phyloP scores from a whole-genome alignment of 1,284 basidiomycete species.

The Apiotrichum siamense region DNA sequence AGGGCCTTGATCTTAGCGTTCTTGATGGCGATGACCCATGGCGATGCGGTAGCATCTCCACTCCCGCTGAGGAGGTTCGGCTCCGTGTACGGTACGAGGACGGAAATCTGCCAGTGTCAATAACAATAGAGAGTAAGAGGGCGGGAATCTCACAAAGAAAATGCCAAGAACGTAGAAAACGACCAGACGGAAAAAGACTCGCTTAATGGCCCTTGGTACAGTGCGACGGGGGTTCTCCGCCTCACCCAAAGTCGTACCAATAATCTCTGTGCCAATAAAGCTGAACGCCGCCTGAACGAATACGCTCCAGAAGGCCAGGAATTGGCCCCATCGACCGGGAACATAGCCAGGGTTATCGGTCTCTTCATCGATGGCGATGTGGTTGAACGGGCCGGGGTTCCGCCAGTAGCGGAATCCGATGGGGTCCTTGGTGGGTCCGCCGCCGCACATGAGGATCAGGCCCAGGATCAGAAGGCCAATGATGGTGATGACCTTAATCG shows the following conservation, averaged over 20 bases:
- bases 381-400: conserved; percentile 52
- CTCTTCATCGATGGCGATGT: conserved; percentile 16
- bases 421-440: conserved; percentile 53
- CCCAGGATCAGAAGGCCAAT: conserved; percentile 55
- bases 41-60: conserved; percentile 54
- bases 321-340: conserved; percentile 52
- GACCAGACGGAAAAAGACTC: conserved; percentile 72
- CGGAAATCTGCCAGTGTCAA: conserved; percentile 53
- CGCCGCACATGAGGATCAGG: conserved; percentile 64
- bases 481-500: conserved; percentile 32
- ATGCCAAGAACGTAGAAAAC: conserved; percentile 58
- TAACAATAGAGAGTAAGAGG: not conserved
- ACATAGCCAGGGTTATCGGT: conserved; percentile 9
- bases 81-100: conserved; percentile 71
- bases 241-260: conserved; percentile 59
- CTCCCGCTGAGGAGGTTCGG: conserved; percentile 55
- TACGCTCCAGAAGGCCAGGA: conserved; percentile 62
- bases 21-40: conserved; percentile 73
- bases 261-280: conserved; percentile 71
- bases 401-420: conserved; percentile 57
- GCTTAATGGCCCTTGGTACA: conserved; percentile 69
- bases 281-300: conserved; percentile 76
- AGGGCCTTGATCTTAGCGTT: conserved; percentile 67
- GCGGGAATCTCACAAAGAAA: conserved; percentile 2
- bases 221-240: conserved; percentile 64